Conservation (phyloP, 495 filamentous ascomycete genomes). For the Aspergillus campestris region DNA sequence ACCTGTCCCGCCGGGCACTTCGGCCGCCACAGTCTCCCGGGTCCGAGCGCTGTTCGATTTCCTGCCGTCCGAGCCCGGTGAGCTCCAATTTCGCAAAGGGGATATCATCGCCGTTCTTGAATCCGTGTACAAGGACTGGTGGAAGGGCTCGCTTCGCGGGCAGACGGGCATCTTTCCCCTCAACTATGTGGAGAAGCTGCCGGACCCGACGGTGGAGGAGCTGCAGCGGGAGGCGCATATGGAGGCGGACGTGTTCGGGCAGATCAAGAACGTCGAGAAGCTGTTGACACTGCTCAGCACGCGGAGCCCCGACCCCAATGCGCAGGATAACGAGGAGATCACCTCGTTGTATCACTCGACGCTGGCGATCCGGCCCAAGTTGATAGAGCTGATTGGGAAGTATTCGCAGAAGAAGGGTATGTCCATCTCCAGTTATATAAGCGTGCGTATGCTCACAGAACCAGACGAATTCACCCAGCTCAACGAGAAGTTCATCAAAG, state of each 20-base stretch:
- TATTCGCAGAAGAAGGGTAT: conserved; percentile 98
- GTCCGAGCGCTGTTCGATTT: conserved; percentile 94
- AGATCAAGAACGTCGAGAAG: conserved; percentile 99
- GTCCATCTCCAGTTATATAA: background rate
- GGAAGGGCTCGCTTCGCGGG: conserved; percentile 89
- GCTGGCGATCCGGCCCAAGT: conserved; percentile 85
- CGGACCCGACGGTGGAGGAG: conserved; percentile 91
- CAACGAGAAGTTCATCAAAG: conserved; percentile 99
- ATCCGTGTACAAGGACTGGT: conserved; percentile 99
- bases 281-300: conserved; percentile 88
- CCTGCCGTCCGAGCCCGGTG: conserved; percentile 82
- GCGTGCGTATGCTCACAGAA: background rate
- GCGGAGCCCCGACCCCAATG: conserved; percentile 78
- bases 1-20: conserved; percentile 59
- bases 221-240: conserved; percentile 93
- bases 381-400: conserved; percentile 97
- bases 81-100: conserved; percentile 92
- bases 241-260: conserved; percentile 94
- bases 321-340: conserved; percentile 87
- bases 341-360: conserved; percentile 91
- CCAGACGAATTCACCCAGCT: conserved; percentile 94
- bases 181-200: conserved; percentile 96
- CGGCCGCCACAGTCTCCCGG: conserved; percentile 93
- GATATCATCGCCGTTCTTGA: conserved; percentile 97
- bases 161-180: conserved; percentile 97